These are phyloP conservation scores for Endotrypanum monterogeii DNA, from an alignment of 208 protist genomes.

Conservation along the genomic window DNA sequence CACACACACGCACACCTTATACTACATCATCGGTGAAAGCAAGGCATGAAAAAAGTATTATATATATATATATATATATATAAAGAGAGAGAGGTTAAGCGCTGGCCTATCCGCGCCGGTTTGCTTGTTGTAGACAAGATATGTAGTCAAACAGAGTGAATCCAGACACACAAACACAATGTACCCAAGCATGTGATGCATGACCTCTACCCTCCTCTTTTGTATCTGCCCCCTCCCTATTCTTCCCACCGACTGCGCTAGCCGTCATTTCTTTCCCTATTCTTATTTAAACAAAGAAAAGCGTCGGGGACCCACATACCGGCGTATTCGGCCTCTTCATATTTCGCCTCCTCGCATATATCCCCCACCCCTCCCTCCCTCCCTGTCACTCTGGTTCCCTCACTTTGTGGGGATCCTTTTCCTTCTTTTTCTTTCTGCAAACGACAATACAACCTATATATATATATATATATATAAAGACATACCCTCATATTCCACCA, in stretches of 20 bases:
- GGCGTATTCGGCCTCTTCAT: not conserved
- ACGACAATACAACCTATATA: too few relatives aligned
- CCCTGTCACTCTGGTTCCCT: not conserved
- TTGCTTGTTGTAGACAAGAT: not conserved
- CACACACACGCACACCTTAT: too few relatives aligned
- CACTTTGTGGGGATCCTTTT: not conserved
- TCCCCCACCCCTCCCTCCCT: not conserved
- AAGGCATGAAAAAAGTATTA: too few relatives aligned
- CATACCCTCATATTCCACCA: too few relatives aligned
- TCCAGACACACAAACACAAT: not conserved
- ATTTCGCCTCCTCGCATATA: not conserved
- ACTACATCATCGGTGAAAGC: too few relatives aligned
- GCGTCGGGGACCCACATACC: too few relatives aligned
- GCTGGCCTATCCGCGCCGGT: too few relatives aligned
- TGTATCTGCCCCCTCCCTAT: not conserved
- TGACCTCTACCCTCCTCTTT: not conserved
- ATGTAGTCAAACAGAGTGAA: not conserved
- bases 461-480: too few relatives aligned
- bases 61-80: too few relatives aligned
- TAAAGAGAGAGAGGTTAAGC: too few relatives aligned
- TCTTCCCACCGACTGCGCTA: not conserved
- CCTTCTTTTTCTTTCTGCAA: not conserved
- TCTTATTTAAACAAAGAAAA: too few relatives aligned
- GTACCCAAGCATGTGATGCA: too few relatives aligned
- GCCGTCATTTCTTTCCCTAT: not conserved